Evolutionary conservation across 2,329 filamentous ascomycete genomes (phyloP), one percentile per base, ranked within the genome.

Genomic region (Tolypocladium tropicale): DNA sequence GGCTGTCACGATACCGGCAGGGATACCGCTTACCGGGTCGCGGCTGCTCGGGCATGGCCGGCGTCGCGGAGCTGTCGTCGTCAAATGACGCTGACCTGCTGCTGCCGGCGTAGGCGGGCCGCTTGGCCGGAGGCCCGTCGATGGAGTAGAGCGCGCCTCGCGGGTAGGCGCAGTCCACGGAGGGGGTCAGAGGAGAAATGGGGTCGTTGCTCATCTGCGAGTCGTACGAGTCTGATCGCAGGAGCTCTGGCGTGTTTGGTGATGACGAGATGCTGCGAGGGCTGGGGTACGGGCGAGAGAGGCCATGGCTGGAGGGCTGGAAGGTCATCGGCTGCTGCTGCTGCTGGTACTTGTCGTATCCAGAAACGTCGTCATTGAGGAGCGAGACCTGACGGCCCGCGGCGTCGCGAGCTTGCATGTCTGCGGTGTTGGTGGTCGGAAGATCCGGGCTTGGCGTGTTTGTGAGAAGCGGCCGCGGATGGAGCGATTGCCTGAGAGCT

Each of bases 1-100:
- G 86, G 53, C 79, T 80, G 60, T 90, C 86, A 36, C 84, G 82
- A 66, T 86, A 86, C 28, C 86, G 85, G 68, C 88, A 91, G 2
- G 86, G 86, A 64, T 89, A 90, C 57, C 85, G 80, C 81, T 85
- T 90, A 70, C 77, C 71, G 57, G 76, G 67, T 59, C 78, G 70
- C 63, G 81, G 74, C 12, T 57, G 74, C 25, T 57, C 55, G 61
- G 73, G 65, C 61, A 70, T 59, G 60, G 72, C 65, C 43, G 74
- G 74, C 52, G 73, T 68, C 53, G 74, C 68, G 55, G 68, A 70
- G 62, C 70, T 73, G 62, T 78, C 81, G 64, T 74, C 79, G 62
- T 82, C 74, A 67, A 82, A 78, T 21, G 78, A 78, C 59, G 71
- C 71, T 41, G 78, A 73, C 48, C 76, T 73, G 61, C 72, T 76